Conservation (phyloP, 768 basidiomycete species). For the Tephrocybe rancida region DNA sequence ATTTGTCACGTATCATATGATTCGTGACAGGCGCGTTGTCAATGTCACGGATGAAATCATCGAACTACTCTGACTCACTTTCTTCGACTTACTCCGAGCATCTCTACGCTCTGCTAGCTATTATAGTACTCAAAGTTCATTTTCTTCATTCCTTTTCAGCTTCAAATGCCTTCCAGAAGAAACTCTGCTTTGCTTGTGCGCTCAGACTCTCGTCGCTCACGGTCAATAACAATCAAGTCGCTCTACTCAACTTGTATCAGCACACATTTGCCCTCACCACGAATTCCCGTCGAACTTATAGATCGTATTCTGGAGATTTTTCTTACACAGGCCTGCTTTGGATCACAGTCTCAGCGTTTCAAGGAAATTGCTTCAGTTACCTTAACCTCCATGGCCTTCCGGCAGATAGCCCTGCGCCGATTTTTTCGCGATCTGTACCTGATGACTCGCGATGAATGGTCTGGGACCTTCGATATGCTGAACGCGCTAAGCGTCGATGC, state of each 20-base stretch:
- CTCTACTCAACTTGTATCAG: not conserved
- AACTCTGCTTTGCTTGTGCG: not conserved
- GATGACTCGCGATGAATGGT: conserved; percentile 23
- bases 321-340: conserved; percentile 8
- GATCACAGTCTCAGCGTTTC: conserved; percentile 24
- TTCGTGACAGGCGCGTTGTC: too few relatives aligned
- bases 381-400: conserved; percentile 41
- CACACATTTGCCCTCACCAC: conserved; percentile 19
- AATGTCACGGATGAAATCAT: too few relatives aligned
- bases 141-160: too few relatives aligned
- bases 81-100: too few relatives aligned
- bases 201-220: not conserved
- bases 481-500: conserved; percentile 19
- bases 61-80: not conserved
- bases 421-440: conserved; percentile 36
- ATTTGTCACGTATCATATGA: too few relatives aligned
- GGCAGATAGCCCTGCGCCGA: conserved; percentile 42
- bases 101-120: too few relatives aligned
- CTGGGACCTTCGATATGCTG: conserved; percentile 23
- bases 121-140: too few relatives aligned
- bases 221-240: not conserved
- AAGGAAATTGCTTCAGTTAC: conserved; percentile 38
- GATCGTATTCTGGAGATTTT: conserved; percentile 35
- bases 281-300: conserved; percentile 38
- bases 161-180: conserved; percentile 9